Evolutionary conservation across 2,329 filamentous ascomycete genomes (phyloP), one percentile per base, ranked within the genome.

Genomic region (Apiospora phragmitis): DNA sequence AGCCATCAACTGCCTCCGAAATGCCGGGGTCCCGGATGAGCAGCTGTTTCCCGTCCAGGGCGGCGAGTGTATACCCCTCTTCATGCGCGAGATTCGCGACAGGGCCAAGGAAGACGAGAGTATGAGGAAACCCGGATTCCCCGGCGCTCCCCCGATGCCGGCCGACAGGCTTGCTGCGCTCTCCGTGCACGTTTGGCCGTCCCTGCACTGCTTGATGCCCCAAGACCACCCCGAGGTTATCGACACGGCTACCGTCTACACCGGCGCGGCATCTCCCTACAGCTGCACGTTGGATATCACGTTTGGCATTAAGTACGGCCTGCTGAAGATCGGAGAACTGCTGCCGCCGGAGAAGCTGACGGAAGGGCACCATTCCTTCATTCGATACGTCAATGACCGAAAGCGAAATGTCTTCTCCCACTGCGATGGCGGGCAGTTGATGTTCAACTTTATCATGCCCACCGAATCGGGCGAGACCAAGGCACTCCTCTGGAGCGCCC

Each of bases 351-450:
- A 70, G 45, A 55, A 70, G 16, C 49, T 73, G 32, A 69, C 69
- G 26, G n/a, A 45, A 1, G 71, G 69, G 6, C 66, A 71, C 35
- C 68, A 45, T 21, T 70, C 71, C 1, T 73, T 73, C 35, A 45
- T 70, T 29, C 68, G 70, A 29, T 74, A 73, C 59, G 49, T 74
- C 24, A 59, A 55, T 8, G 72, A 73, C 41, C 70, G 70, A 6
- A 55, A 71, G 21, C 69, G 70, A 11, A 69, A 71, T 14, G 55
- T 70, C 12, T 72, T 69, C 41, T 75, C 73, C 9, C 69, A 72
- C 55, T 75, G 69, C 67, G 75, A 77, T 41, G 75, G 75, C n/a
- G 75, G 75, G n/a, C 76, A 77, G 45, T 49, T 77, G 14, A 72
- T 75, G 73, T 76, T 70, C 71, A 77, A 76, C 67, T 73, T 77